phyloP scores from a whole-genome alignment of 176 grass and related monocot species.

The Paspalum notatum region DNA sequence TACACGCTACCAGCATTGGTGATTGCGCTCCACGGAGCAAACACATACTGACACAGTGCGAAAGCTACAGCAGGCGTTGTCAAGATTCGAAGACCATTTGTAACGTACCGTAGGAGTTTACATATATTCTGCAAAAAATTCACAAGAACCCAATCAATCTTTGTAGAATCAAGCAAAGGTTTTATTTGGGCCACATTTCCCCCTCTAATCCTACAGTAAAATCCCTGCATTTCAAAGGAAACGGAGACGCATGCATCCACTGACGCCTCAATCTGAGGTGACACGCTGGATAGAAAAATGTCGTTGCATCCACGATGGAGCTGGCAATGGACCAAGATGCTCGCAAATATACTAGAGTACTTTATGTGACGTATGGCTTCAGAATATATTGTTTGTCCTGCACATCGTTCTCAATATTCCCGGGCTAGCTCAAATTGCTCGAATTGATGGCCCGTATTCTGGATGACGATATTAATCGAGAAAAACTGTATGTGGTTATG shows the following conservation, averaged over 20 bases:
- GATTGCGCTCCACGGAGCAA: background rate
- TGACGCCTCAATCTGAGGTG: background rate
- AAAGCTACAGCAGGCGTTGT: background rate
- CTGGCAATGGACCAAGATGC: conserved; percentile 11
- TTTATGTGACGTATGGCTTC: conserved; percentile 25
- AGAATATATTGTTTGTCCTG: background rate
- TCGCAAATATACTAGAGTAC: background rate
- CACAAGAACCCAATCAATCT: background rate
- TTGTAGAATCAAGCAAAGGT: background rate
- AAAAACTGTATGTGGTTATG: conserved; percentile 23
- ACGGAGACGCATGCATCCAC: background rate
- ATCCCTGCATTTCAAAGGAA: background rate
- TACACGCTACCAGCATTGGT: background rate
- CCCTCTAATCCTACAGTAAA: no score
- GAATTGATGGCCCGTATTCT: background rate
- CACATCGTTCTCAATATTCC: conserved; percentile 37
- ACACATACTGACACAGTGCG: background rate
- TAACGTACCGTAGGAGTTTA: background rate
- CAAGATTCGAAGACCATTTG: background rate
- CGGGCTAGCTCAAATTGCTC: conserved; percentile 18
- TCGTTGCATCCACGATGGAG: background rate
- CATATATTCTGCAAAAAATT: background rate
- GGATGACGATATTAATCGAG: background rate
- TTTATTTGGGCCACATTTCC: background rate
- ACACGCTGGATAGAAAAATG: background rate